phyloP scores from a whole-genome alignment of 139 green algal species.

The Nannochloris sp. region DNA sequence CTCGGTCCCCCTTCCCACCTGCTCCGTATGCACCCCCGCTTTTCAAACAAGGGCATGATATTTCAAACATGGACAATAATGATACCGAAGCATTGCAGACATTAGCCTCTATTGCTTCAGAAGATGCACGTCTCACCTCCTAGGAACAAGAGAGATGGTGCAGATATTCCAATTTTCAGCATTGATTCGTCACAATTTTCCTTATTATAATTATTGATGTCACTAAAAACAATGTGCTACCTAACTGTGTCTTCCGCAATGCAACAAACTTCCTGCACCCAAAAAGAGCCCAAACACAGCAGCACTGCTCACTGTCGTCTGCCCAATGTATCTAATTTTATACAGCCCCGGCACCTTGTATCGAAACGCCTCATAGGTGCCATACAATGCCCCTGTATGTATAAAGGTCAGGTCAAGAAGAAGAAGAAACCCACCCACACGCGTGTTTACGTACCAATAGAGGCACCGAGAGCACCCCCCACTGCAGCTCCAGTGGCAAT shows the following conservation, averaged over 20 bases:
- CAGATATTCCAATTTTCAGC: no score
- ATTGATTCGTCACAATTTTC: no score
- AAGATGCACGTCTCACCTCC: not conserved
- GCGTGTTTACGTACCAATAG: conserved; percentile 33
- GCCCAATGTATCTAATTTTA: conserved; percentile 60
- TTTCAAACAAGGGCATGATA: not conserved
- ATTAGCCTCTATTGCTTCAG: conserved; percentile 4
- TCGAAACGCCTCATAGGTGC: conserved; percentile 57
- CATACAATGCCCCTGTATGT: conserved; percentile 49
- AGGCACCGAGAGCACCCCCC: conserved; percentile 42
- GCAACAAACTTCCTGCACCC: conserved; percentile 46
- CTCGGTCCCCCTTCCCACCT: not conserved
- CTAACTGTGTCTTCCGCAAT: conserved; percentile 35
- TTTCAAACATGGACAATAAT: not conserved
- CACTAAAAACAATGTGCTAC: not conserved
- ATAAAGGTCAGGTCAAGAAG: no score
- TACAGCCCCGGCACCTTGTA: conserved; percentile 54
- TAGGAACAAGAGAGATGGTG: not conserved
- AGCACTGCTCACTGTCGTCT: conserved; percentile 57
- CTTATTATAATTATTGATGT: not conserved
- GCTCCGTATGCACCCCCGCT: not conserved
- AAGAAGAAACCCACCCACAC: not conserved
- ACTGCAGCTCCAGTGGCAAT: conserved; percentile 46
- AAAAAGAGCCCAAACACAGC: conserved; percentile 61
- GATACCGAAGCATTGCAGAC: conserved; percentile 9